phyloP scores from a whole-genome alignment of 2,329 filamentous ascomycete genomes.

The Metarhizium guizhouense region DNA sequence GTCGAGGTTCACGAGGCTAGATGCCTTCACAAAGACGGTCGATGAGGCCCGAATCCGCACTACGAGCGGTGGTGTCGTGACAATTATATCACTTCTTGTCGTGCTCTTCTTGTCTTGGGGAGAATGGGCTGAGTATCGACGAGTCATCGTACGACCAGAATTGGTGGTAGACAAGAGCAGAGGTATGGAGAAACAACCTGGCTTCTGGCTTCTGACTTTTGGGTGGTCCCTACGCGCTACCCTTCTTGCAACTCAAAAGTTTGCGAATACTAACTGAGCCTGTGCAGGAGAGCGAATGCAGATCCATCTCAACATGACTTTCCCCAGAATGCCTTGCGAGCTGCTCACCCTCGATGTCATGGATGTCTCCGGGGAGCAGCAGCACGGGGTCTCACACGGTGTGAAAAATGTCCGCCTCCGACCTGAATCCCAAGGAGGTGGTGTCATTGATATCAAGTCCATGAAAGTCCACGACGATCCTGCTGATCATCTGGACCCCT shows the following conservation, averaged over 20 bases:
- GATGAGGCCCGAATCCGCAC: constrained; percentile 96
- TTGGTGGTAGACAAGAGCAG: constrained; percentile 92
- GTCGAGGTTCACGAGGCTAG: constrained; percentile 90
- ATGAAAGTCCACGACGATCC: constrained; percentile 58
- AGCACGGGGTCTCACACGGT: constrained; percentile 87
- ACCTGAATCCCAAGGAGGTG: constrained; percentile 63
- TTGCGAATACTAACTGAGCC: constrained; percentile 13
- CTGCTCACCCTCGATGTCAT: constrained; percentile 95
- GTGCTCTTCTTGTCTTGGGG: constrained; percentile 86
- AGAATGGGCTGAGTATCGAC: constrained; percentile 91
- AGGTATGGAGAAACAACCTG: constrained; percentile 46
- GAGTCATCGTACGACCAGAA: constrained; percentile 80
- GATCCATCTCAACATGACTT: constrained; percentile 95
- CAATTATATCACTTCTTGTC: constrained; percentile 78
- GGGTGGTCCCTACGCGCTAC: neutral
- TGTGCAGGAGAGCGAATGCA: constrained; percentile 87
- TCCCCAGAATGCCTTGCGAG: constrained; percentile 89
- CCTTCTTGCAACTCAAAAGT: neutral
- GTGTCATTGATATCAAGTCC: constrained; percentile 60
- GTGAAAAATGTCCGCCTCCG: constrained; percentile 82
- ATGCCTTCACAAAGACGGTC: constrained; percentile 98
- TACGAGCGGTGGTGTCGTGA: constrained; percentile 90
- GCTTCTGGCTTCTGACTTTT: neutral
- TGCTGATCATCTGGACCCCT: constrained; percentile 72
- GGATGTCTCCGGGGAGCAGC: constrained; percentile 96